phyloP scores from a whole-genome alignment of 306 rosid species.

The Dryas alaskensis region DNA sequence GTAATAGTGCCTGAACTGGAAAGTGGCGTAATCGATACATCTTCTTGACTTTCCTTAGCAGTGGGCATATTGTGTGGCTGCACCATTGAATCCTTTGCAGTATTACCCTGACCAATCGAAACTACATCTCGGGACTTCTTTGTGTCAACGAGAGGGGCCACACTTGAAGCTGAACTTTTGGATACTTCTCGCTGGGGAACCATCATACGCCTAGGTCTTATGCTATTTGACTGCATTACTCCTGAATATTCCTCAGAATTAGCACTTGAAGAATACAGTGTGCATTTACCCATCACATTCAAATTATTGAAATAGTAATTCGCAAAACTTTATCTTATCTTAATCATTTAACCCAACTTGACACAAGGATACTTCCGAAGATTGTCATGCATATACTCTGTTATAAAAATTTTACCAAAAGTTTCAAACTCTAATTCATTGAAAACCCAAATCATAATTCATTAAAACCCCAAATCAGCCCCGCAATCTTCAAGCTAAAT shows the following conservation, averaged over 20 bases:
- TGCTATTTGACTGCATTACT: constrained; percentile 44
- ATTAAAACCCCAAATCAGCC: neutral
- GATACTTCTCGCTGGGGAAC: constrained; percentile 41
- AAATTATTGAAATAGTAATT: neutral
- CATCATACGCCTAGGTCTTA: constrained; percentile 62
- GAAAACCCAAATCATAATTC: neutral
- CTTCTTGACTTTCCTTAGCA: constrained; percentile 43
- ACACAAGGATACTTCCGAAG: neutral
- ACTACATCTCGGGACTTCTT: constrained; percentile 28
- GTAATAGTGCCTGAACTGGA: constrained; percentile 40
- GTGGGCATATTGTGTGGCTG: constrained; percentile 27
- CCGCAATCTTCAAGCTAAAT: neutral
- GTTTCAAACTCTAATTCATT: neutral
- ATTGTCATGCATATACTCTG: neutral
- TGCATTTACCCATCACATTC: constrained; percentile 1
- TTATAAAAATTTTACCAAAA: neutral
- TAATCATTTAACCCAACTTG: neutral
- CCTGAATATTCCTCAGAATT: constrained; percentile 35
- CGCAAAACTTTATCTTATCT: neutral
- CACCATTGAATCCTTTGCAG: constrained; percentile 37
- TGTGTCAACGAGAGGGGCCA: constrained; percentile 18
- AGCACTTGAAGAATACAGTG: constrained; percentile 1
- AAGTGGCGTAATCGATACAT: constrained; percentile 44
- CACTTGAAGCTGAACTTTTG: constrained; percentile 28
- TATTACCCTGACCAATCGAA: constrained; percentile 28